Evolutionary conservation across 2,329 filamentous ascomycete species (phyloP), one percentile per base, ranked within the genome.

Genomic region (Neofusicoccum sp.): DNA sequence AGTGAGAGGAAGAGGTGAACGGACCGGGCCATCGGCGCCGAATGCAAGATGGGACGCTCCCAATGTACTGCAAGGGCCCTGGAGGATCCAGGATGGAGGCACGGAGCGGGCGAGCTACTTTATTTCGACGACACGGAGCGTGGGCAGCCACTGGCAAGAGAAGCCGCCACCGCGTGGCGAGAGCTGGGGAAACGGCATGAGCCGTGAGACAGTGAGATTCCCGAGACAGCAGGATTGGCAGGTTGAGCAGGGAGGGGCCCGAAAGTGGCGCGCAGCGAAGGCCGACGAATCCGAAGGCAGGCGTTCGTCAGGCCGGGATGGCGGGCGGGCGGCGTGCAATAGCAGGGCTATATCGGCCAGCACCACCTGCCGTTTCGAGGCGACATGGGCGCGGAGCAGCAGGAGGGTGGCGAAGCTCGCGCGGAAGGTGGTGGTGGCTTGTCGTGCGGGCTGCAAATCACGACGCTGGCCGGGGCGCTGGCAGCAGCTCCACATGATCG

Each of bases 401-500:
- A 20, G 48, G 34, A 33, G 48, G 24, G 9, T 24, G 34, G 33
- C 30, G 16, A 30, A 16, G 48, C 20, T 8, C 48, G 24, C 11
- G 9, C 48, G 48, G 48, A 28, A 53, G 34, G 20, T 28, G 33
- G 33, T 24, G 40, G 26, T 14, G 20, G 12, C 28, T 26, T 34
- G 30, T 9, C 28, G 38, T 12, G 38, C 30, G 26, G 28, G n/a
- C 24, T 16, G 38, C n/a, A 24, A 24, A 41, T 41, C 51, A 33
- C 9, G n/a, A 20, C 5, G 40, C n/a, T 31, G 43, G 43, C 20
- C 24, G 31, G 47, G 47, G 47, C 30, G n/a, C n/a, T 14, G 44
- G 47, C 47, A 51, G 6, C 47, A 28, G 51, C 51, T 56, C 51
- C 51, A 56, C 51, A 56, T 56, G 51, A 56, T 56, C 51, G 51